Evolutionary conservation across 306 rosid species (phyloP), one percentile per base, ranked within the genome.

Genomic region (Vicia villosa): DNA sequence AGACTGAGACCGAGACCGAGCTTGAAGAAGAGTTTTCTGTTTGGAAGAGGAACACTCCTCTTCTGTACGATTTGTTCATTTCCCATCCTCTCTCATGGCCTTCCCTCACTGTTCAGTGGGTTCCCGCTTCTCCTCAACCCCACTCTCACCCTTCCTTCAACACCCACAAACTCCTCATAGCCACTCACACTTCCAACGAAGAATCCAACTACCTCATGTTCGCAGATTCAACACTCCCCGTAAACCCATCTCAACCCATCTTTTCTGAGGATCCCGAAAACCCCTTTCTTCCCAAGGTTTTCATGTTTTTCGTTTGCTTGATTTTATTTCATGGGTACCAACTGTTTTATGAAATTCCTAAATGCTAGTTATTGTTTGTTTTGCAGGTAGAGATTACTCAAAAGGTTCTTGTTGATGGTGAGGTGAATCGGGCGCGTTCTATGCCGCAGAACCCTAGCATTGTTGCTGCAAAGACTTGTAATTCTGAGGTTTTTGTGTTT

Each of bases 61-160:
- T 86, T 47, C 64, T 93, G 15, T 93, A 93, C 88, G 98, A 93
- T 32, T 70, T 90, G 15, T 51, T 86, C 73, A 64, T 93, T 28
- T 90, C 98, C 5, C 89, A 90, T 51, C 82, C 97, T 47, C 96
- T 90, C 5, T 88, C 80, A 79, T 93, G 97, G 97, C 98, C 98
- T 6, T 90, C 98, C 65, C 97, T 93, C 69, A 90, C 97, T 7
- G 94, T 93, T 73, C 86, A 94, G n/a, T 78, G 74, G 70, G n/a
- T 78, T 11, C 82, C 78, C 0, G 60, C 82, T 14, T 36, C 82
- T 36, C 85, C 91, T 0, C 68, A 72, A 49, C 83, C 88, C 9
- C 74, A 82, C 71, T 4, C 78, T 3, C 51, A 87, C 45, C 69
- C 95, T 59, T 87, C 89, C 21, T 82, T 91, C 74, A 75, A 80